Conservation (phyloP, 768 basidiomycete species). For the Naganishia friedmannii region DNA sequence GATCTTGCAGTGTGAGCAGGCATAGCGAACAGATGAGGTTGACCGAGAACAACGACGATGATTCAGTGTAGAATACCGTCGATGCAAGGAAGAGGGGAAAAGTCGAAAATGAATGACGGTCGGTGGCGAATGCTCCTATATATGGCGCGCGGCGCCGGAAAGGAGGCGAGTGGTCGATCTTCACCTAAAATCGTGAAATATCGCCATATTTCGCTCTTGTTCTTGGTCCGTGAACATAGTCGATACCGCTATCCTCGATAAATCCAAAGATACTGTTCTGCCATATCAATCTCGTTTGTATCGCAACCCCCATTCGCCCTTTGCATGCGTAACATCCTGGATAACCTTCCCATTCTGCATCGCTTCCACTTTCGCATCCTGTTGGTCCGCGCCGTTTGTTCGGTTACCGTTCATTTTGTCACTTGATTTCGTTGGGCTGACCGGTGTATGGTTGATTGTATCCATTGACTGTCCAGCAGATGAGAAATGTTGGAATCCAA, state of each 20-base stretch:
- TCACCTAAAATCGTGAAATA: neutral
- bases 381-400: neutral
- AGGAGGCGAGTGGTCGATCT: neutral
- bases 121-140: neutral
- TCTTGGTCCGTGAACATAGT: neutral
- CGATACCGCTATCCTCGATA: neutral
- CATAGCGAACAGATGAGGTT: neutral
- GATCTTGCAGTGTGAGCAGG: neutral
- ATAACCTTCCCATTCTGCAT: constrained; percentile 27
- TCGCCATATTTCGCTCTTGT: neutral
- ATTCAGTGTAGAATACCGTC: too few species aligned
- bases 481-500: constrained; percentile 22
- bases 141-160: neutral
- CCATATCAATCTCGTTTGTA: neutral
- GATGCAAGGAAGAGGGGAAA: too few species aligned
- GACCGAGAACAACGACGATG: neutral
- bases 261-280: neutral
- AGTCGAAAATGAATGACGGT: neutral
- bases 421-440: neutral
- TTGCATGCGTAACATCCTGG: constrained; percentile 23
- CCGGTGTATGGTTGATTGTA: neutral
- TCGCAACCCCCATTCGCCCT: constrained; percentile 29
- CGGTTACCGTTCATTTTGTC: neutral
- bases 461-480: neutral
- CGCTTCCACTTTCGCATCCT: constrained; percentile 16